These are phyloP conservation scores for Ophiostoma triangulosporum DNA, from an alignment of 2,329 filamentous ascomycete species.

Conservation along the genomic window DNA sequence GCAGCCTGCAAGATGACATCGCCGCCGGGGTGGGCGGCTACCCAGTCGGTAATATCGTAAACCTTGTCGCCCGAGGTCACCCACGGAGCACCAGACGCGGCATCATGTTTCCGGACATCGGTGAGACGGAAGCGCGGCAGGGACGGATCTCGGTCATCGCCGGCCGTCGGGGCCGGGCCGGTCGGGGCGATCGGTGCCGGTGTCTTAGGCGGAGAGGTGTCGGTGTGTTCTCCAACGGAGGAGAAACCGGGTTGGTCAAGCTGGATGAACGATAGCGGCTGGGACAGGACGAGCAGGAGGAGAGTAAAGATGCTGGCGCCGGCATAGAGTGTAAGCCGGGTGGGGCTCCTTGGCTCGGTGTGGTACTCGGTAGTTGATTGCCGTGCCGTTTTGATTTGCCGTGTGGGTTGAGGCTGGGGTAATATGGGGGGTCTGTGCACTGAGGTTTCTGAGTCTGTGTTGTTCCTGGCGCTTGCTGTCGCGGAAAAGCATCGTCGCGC, in stretches of 20 bases:
- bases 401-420: neutral
- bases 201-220: neutral
- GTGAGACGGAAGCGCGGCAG: slow-evolving; percentile 15
- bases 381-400: neutral
- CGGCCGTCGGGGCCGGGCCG: neutral
- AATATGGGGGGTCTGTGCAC: neutral
- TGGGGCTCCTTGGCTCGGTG: neutral
- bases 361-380: neutral
- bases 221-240: neutral
- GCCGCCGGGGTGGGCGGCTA: slow-evolving; percentile 51
- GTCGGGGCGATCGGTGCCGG: neutral
- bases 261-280: slow-evolving; percentile 3
- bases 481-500: neutral
- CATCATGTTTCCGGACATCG: slow-evolving; percentile 15
- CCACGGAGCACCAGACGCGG: slow-evolving; percentile 33
- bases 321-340: slow-evolving; percentile 6
- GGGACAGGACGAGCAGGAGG: slow-evolving; percentile 6
- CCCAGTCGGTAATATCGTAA: slow-evolving; percentile 59
- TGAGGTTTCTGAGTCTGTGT: neutral
- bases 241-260: neutral
- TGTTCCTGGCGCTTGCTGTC: neutral
- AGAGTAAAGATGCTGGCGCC: slow-evolving; percentile 8
- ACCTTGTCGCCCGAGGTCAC: slow-evolving; percentile 50
- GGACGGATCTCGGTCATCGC: slow-evolving; percentile 14
- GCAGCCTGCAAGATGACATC: slow-evolving; percentile 54